A percentile compares a stretch with the other conserved stretches of the same genome.
phyloP scores from a whole-genome alignment of 495 filamentous ascomycete species.

The Xylaria flabelliformis region DNA sequence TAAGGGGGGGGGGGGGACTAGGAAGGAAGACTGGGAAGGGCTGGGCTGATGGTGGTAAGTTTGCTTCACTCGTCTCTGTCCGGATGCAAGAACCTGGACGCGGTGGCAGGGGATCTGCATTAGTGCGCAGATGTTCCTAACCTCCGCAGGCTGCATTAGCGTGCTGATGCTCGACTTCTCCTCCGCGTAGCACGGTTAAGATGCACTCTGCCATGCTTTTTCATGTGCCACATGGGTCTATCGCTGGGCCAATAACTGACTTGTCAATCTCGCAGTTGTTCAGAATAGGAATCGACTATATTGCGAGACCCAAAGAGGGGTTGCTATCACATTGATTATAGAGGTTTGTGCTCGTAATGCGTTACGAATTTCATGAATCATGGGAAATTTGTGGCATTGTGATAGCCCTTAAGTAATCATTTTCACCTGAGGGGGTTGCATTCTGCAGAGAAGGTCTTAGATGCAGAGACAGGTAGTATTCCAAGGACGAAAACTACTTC shows the following conservation, averaged over 20 bases:
- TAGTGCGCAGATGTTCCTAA: constrained; percentile 22
- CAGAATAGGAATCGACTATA: constrained; percentile 11
- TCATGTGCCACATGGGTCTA: constrained; percentile 19
- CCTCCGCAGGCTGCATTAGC: constrained; percentile 28
- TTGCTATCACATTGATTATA: neutral
- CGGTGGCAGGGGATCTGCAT: constrained; percentile 19
- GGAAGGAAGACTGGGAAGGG: neutral
- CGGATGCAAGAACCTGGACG: constrained; percentile 7
- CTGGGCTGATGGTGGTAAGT: constrained; percentile 20
- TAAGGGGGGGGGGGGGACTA: constrained; percentile 2
- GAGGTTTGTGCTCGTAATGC: neutral
- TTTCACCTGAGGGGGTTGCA: neutral
- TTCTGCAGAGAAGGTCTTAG: neutral
- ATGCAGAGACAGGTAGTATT: neutral
- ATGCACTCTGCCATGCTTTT: constrained; percentile 2
- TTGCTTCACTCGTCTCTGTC: neutral
- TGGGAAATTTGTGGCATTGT: neutral
- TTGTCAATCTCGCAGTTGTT: constrained; percentile 23
- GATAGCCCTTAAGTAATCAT: constrained; percentile 1
- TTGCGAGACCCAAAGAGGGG: neutral
- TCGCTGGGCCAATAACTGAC: constrained; percentile 23
- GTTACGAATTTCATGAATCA: neutral
- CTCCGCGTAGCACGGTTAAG: constrained; percentile 19
- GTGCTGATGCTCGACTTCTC: constrained; percentile 11
- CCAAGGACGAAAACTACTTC: neutral